Conservation (phyloP, 2,329 filamentous ascomycete species). For the Paecilomyces formosus region DNA sequence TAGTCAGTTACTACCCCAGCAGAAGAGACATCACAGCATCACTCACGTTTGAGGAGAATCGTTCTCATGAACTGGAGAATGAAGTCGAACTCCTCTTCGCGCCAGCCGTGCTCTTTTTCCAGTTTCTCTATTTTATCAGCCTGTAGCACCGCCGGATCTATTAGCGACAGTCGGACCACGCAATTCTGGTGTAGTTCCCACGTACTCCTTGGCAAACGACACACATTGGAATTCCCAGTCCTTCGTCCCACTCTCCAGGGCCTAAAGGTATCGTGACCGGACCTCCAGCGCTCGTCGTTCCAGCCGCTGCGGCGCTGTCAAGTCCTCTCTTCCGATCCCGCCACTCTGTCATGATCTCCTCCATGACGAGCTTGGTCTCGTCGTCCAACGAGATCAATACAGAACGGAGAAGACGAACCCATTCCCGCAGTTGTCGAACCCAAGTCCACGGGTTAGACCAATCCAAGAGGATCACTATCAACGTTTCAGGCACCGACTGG, state of each 20-base stretch:
- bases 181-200: conserved; percentile 23
- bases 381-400: conserved; percentile 67
- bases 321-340: conserved; percentile 63
- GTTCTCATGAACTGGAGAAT: conserved; percentile 90
- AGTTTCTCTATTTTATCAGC: conserved; percentile 83
- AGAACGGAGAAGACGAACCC: conserved; percentile 75
- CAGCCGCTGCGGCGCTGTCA: conserved; percentile 41
- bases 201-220: conserved; percentile 89
- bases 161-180: not conserved
- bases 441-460: conserved; percentile 93
- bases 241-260: conserved; percentile 89
- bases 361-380: conserved; percentile 74
- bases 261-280: conserved; percentile 70
- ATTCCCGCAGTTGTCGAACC: conserved; percentile 80
- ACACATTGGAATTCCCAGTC: conserved; percentile 75
- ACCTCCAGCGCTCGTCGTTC: conserved; percentile 53
- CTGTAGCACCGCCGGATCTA: conserved; percentile 34
- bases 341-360: conserved; percentile 76
- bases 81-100: conserved; percentile 93
- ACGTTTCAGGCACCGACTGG: conserved; percentile 74
- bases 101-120: conserved; percentile 86
- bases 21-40: conserved; percentile 11
- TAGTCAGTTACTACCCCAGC: conserved; percentile 8
- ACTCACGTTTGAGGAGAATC: conserved; percentile 73
- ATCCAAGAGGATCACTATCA: conserved; percentile 86